Base-by-base conservation (phyloP, 2,329 filamentous ascomycete genomes). In the Ceratocystis papillata region DNA sequence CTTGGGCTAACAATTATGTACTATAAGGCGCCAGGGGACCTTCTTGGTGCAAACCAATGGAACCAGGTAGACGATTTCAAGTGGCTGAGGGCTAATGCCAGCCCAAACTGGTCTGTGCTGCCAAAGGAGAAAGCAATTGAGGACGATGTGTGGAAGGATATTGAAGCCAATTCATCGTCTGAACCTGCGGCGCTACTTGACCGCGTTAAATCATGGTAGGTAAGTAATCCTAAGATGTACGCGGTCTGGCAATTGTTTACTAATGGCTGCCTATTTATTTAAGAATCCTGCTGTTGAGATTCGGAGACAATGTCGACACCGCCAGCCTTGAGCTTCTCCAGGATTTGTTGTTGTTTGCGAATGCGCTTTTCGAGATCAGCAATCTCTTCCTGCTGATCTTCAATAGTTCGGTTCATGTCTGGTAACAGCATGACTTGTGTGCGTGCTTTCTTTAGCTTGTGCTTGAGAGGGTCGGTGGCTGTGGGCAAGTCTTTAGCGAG, bases 31-130 rank as follows among this genome's bases (percentile, higher is more conserved):
- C 50, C 66, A 6, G 63, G 64, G 10, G 60, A 67, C 15, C 45
- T 55, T 44, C 61, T 67, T 22, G 66, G 72, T 2, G 76, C 76
- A 67, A 93, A 96, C 73, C 83, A 88, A 71, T 99, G 90, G 90
- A 83, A 92, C 71, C 85, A 94, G 72, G 89, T 97, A 17, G 90
- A 97, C 74, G 94, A 99, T 74, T 99, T 99, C 80, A 96, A 96
- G 76, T 97, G 94, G 94, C 82, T 96, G 69, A 95, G 92, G 75
- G 80, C 83, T 17, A 90, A 89, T 67, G 84, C 84, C 37, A 96
- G 90, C 73, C 94, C 94, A 1, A 92, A 99, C 73, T 99, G 93
- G 90, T 83, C 79, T 44, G 76, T 90, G 1, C 71, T 97, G 25
- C 78, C 83, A 1, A 80, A 84, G 64, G 78, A 79, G 0, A 77